Evolutionary conservation across 768 basidiomycete genomes (phyloP).

Genomic region (Ramaria rubella): DNA sequence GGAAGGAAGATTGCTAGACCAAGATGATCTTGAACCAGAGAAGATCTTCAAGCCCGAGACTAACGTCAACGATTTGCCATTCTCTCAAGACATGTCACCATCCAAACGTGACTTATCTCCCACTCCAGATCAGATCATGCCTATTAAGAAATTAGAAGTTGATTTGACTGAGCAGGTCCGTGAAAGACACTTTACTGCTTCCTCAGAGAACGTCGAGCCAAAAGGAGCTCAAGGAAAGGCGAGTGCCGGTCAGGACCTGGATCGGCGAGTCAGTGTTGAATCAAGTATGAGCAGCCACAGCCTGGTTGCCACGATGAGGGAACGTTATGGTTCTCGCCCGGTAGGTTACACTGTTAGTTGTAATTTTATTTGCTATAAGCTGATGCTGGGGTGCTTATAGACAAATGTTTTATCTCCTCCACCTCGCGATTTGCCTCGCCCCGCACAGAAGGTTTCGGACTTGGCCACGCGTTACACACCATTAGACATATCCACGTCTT

Average conservation of each 20-base stretch:
- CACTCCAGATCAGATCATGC: not conserved
- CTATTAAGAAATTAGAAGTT: not conserved
- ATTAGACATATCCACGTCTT: conserved; percentile 26
- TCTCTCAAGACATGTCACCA: no score
- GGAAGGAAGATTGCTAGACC: no score
- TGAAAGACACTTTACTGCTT: conserved; percentile 16
- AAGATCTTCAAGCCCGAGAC: not conserved
- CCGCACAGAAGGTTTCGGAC: conserved; percentile 57
- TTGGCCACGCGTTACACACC: conserved; percentile 59
- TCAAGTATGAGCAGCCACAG: conserved; percentile 48
- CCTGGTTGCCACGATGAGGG: conserved; percentile 64
- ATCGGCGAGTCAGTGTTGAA: conserved; percentile 42
- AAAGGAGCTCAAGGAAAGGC: conserved; percentile 4
- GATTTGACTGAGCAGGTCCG: not conserved
- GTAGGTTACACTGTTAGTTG: conserved; percentile 32
- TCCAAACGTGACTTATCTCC: no score
- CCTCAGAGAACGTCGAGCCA: conserved; percentile 15
- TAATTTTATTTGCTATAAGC: not conserved
- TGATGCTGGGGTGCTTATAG: not conserved
- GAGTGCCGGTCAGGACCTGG: conserved; percentile 27
- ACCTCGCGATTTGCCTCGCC: conserved; percentile 54
- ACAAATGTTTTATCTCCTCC: conserved; percentile 50
- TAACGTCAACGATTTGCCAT: no score
- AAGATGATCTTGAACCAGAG: not conserved
- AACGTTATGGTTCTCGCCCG: conserved; percentile 46